Evolutionary conservation across 176 grass and related monocot genomes (phyloP), one percentile per base, ranked within the genome.

Genomic region (Ensete glaucum): DNA sequence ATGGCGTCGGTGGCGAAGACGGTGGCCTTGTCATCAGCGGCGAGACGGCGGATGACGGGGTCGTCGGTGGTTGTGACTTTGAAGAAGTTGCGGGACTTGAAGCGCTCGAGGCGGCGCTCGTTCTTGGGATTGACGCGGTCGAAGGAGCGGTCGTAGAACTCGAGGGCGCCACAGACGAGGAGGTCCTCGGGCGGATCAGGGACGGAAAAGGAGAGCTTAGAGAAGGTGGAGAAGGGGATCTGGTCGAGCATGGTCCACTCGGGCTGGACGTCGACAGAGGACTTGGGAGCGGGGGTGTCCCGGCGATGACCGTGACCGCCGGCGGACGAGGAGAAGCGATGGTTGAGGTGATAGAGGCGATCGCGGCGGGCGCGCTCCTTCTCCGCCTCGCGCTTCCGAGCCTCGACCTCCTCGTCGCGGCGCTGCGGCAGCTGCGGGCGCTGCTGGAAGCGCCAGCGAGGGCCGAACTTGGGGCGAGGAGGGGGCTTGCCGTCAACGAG

Each of bases 61-160:
- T 72, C 69, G 69, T 72, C 69, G 20, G 69, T 72, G 50, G 69
- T 72, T 8, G 69, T 72, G 49, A 72, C 69, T 50, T 72, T 72
- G 50, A 72, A 72, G 69, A 72, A 72, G 34, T 72, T 72, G 69
- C 69, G 69, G n/a, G 69, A 72, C 20, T 72, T 72, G n/a, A 72
- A 72, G 15, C 69, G 34, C 50, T 72, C 69, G 0, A 72, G 69
- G 50, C 69, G 69, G 48, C 69, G 69, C 69, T 72, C 69, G 50
- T 72, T 72, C 69, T 72, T 72, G 69, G 69, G 69, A 22, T 72
- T 72, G 69, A 72, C 20, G 34, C 69, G 50, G 50, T 72, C 69
- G 48, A 54, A 72, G 50, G 69, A 72, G 69, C 50, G 69, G 22
- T 72, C 69, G 9, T 72, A 72, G 50, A 72, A 72, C n/a, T 54